Conservation (phyloP, 208 protist genomes). For the Leishmania amazonensis region DNA sequence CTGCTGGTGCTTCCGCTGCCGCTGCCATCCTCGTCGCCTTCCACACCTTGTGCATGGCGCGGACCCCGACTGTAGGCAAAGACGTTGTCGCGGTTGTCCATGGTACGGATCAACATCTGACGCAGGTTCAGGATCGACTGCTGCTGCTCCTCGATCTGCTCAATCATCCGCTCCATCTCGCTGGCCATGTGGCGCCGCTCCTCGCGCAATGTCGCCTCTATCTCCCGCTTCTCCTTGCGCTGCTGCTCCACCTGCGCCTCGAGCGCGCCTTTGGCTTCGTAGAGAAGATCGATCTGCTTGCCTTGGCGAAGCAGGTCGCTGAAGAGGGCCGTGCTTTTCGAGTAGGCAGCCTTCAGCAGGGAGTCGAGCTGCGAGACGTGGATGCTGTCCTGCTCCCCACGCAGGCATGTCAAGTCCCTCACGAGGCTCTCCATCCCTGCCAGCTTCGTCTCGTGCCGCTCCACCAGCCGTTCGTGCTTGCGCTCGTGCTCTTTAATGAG, state of each 20-base stretch:
- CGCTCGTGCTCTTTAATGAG: constrained; percentile 63
- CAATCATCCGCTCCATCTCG: constrained; percentile 71
- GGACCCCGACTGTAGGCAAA: constrained; percentile 27
- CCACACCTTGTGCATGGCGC: constrained; percentile 2
- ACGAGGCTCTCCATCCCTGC: constrained; percentile 74
- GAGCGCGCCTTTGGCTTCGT: constrained; percentile 56
- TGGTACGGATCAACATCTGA: constrained; percentile 78
- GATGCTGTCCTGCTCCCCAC: constrained; percentile 55
- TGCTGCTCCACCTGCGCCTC: constrained; percentile 71
- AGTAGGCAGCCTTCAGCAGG: constrained; percentile 81
- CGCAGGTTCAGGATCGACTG: constrained; percentile 80
- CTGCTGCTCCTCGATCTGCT: constrained; percentile 86
- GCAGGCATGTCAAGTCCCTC: constrained; percentile 72
- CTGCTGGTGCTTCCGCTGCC: not conserved
- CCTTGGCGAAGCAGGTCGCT: constrained; percentile 82
- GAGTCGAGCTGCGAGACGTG: constrained; percentile 81
- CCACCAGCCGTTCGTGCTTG: constrained; percentile 55
- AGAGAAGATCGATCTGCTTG: constrained; percentile 71
- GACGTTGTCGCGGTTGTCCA: constrained; percentile 42
- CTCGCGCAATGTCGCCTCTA: constrained; percentile 59
- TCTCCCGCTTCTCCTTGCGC: constrained; percentile 60
- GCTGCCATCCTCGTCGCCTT: constrained; percentile 9
- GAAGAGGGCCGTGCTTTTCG: constrained; percentile 87
- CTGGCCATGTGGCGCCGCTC: constrained; percentile 66
- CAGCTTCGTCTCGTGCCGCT: constrained; percentile 67